These are phyloP conservation scores for Nidula niveotomentosa DNA, from an alignment of 1,284 basidiomycete genomes.

Conservation along the genomic window DNA sequence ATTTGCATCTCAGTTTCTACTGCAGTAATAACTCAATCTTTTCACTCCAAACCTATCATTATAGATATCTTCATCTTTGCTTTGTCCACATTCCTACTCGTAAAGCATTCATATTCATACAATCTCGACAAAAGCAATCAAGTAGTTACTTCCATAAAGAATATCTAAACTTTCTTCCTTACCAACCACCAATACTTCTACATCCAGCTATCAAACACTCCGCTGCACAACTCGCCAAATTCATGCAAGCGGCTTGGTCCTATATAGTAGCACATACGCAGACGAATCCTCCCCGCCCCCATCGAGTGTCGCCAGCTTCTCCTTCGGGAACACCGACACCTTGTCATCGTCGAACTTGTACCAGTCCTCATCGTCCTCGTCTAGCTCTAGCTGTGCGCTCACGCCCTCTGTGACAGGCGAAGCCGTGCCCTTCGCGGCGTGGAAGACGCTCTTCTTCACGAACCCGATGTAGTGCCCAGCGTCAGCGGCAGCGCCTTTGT, in stretches of 20 bases:
- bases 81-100: too few relatives aligned
- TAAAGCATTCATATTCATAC: too few relatives aligned
- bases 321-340: slow-evolving; percentile 78
- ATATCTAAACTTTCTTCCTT: too few relatives aligned
- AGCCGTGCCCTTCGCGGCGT: slow-evolving; percentile 27
- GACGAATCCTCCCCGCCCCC: slow-evolving; percentile 65
- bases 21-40: too few relatives aligned
- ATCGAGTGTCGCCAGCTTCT: slow-evolving; percentile 82
- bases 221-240: not conserved
- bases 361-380: slow-evolving; percentile 74
- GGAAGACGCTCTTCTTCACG: slow-evolving; percentile 75
- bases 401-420: slow-evolving; percentile 13
- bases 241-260: slow-evolving; percentile 46
- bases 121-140: too few relatives aligned
- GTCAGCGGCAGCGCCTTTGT: slow-evolving; percentile 95
- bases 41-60: too few relatives aligned
- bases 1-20: too few relatives aligned
- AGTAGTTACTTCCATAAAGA: too few relatives aligned
- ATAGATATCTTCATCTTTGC: too few relatives aligned
- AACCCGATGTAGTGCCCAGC: slow-evolving; percentile 94
- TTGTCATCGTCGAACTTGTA: slow-evolving; percentile 95
- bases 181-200: too few relatives aligned
- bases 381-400: slow-evolving; percentile 20
- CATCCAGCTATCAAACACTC: too few relatives aligned
- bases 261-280: slow-evolving; percentile 55